phyloP scores from a whole-genome alignment of 2,329 filamentous ascomycete species.

The Ophiostoma fasciatum region DNA sequence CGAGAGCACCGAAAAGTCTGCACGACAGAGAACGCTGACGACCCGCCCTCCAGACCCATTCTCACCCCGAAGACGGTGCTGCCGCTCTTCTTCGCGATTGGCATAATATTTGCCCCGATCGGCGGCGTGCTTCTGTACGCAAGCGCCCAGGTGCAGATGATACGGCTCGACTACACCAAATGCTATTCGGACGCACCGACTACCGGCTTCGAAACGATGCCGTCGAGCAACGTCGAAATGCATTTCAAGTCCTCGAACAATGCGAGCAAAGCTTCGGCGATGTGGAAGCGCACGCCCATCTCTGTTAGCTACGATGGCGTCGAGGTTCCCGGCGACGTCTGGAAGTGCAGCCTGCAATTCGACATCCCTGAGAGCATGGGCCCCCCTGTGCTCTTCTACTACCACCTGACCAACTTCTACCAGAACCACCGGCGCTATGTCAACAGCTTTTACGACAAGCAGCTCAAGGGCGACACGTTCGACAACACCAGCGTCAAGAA shows the following conservation, averaged over 20 bases:
- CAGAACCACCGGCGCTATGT: slow-evolving; percentile 97
- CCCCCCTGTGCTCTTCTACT: slow-evolving; percentile 82
- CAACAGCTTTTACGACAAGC: slow-evolving; percentile 68
- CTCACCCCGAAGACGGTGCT: slow-evolving; percentile 87
- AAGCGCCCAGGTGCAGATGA: slow-evolving; percentile 74
- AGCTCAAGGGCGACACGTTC: slow-evolving; percentile 58
- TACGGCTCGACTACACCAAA: slow-evolving; percentile 78
- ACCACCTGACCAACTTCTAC: slow-evolving; percentile 94
- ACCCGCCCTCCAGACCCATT: slow-evolving; percentile 51
- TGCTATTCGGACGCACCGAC: slow-evolving; percentile 46
- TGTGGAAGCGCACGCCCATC: slow-evolving; percentile 27
- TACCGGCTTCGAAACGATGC: slow-evolving; percentile 33
- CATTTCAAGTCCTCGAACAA: slow-evolving; percentile 51
- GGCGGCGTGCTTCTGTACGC: slow-evolving; percentile 77
- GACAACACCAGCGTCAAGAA: slow-evolving; percentile 43
- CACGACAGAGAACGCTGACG: slow-evolving; percentile 3
- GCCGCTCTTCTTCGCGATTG: slow-evolving; percentile 80
- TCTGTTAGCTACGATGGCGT: slow-evolving; percentile 27
- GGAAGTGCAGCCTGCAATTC: slow-evolving; percentile 61
- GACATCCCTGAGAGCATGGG: slow-evolving; percentile 63
- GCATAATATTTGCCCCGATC: slow-evolving; percentile 85
- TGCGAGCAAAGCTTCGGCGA: slow-evolving; percentile 17
- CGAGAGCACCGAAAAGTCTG: neutral
- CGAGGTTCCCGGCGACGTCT: slow-evolving; percentile 19
- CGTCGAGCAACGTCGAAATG: slow-evolving; percentile 40